These are phyloP conservation scores for Salix exigua DNA, from an alignment of 345 rosid genomes.

Conservation along the genomic window DNA sequence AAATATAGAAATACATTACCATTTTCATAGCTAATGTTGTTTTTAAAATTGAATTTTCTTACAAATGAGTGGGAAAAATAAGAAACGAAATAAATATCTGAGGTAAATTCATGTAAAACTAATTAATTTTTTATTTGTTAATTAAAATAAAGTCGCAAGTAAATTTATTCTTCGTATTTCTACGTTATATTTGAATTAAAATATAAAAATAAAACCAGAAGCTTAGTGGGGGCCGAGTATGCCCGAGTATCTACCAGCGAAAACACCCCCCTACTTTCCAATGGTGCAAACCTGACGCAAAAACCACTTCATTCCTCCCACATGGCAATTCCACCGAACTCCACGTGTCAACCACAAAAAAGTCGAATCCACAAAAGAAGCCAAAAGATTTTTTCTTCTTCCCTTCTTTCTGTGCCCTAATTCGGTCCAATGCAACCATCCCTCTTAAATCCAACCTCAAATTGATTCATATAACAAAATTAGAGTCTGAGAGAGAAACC, in stretches of 20 bases:
- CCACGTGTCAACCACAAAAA: slow-evolving; percentile 8
- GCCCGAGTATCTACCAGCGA: background rate
- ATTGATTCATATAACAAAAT: background rate
- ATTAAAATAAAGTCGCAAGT: no score
- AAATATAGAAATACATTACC: no score
- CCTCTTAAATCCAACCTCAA: background rate
- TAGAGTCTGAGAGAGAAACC: slow-evolving; percentile 2
- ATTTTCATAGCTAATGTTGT: no score
- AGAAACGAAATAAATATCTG: no score
- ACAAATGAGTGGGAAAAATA: no score
- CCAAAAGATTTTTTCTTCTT: background rate
- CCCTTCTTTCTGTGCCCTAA: background rate
- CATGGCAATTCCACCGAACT: background rate
- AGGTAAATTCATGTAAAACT: no score
- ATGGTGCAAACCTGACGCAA: background rate
- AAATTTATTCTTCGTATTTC: no score
- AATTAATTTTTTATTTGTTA: no score
- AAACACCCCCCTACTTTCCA: background rate
- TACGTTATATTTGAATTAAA: no score
- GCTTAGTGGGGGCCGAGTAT: background rate
- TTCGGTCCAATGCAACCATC: background rate
- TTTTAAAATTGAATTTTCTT: no score
- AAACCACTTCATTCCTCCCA: background rate
- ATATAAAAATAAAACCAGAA: no score
- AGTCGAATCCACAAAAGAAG: background rate